Evolutionary conservation across 108 stramenopile species (phyloP).

Genomic region (Skeletonema tropicum): DNA sequence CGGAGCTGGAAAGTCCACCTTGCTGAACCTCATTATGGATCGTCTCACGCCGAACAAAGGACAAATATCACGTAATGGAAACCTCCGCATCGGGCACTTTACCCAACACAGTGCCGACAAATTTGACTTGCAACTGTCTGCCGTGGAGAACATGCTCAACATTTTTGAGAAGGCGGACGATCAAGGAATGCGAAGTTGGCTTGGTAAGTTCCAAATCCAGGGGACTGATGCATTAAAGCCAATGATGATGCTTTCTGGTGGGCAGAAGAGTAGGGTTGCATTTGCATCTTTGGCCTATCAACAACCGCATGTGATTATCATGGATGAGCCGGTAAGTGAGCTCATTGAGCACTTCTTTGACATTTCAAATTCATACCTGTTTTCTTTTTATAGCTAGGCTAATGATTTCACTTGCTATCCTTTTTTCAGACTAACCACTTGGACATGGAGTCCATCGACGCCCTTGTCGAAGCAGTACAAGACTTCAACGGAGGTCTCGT

Average conservation of each 20-base stretch:
- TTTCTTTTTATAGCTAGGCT: neutral
- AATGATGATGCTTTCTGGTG: constrained; percentile 94
- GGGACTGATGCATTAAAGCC: constrained; percentile 92
- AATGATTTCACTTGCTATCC: neutral
- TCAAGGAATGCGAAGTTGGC: constrained; percentile 88
- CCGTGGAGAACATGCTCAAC: constrained; percentile 91
- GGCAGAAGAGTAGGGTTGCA: constrained; percentile 95
- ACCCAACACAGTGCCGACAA: constrained; percentile 97
- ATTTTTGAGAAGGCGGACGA: constrained; percentile 84
- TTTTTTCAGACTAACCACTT: constrained; percentile 92
- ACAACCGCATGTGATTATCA: constrained; percentile 94
- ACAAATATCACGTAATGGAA: constrained; percentile 82
- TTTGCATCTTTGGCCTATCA: constrained; percentile 95
- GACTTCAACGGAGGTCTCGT: constrained; percentile 88
- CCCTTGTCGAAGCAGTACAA: constrained; percentile 90
- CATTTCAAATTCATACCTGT: no score
- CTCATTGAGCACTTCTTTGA: neutral
- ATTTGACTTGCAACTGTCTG: constrained; percentile 85
- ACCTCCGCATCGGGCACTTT: constrained; percentile 92
- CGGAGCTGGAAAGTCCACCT: constrained; percentile 76
- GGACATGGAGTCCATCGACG: constrained; percentile 97
- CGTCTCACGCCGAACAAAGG: constrained; percentile 80
- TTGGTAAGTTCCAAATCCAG: constrained; percentile 93
- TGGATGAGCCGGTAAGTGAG: constrained; percentile 75
- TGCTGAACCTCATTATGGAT: constrained; percentile 94